Base-by-base conservation (phyloP, 768 basidiomycete species). In the Mrakia gelida region DNA sequence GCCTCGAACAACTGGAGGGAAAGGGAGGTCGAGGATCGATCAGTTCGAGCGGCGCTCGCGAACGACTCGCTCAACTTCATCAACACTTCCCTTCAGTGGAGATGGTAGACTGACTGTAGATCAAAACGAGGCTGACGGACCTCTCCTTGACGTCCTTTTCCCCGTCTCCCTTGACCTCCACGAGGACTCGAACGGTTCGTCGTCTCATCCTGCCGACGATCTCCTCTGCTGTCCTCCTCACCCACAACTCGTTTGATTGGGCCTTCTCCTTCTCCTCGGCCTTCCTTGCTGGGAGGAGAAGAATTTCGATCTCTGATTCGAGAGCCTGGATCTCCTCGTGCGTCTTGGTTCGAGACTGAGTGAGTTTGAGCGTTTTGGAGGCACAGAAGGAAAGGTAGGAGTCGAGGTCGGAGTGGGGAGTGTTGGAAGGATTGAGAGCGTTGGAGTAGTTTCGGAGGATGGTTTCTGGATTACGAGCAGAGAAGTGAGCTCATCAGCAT, bases 1-100 rank as follows among this genome's bases (percentile, higher is more conserved):
- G 43, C 87, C 83, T 67, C 82, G 84, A 26, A 91, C 89, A 71
- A 89, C 90, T 49, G 49, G 43, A 63, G 67, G 30, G 38, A 65
- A n/a, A 65, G 38, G 23, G 28, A 11, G 4, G 13, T 26, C 43
- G 45, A 45, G 6, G 41, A 43, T 43, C 41, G 26, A 88, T 77
- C 6, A 63, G 28, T 3, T 28, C 5, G 4, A 63, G 16, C 62
- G 4, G 3, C 59, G 18, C 23, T 21, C 5, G 9, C n/a, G n/a
- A n/a, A n/a, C n/a, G n/a, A n/a, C n/a, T n/a, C n/a, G n/a, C n/a
- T n/a, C n/a, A n/a, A n/a, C n/a, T n/a, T n/a, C n/a, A n/a, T n/a
- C n/a, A 6, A 32, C 5, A 16, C 30, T 9, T n/a, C 3, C 61
- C n/a, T 23, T 7, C 6, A 38, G n/a, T n/a, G n/a, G n/a, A n/a